phyloP scores from a whole-genome alignment of 257 asterid genomes.

The Gentiana straminea region DNA sequence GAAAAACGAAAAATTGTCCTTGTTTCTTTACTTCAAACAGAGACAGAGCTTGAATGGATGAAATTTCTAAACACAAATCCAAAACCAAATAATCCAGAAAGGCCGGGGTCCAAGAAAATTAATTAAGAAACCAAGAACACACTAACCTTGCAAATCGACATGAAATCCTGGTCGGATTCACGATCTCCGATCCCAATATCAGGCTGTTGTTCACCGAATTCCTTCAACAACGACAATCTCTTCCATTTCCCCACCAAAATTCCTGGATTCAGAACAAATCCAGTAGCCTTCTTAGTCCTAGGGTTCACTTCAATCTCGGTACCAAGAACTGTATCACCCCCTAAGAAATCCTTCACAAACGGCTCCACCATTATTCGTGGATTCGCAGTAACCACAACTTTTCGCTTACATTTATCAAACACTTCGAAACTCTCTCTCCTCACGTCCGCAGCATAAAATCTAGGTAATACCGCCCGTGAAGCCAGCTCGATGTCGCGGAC shows the following conservation, averaged over 20 bases:
- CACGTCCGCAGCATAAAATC: constrained; percentile 81
- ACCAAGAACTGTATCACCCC: constrained; percentile 88
- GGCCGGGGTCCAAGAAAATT: no score
- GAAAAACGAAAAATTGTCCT: no score
- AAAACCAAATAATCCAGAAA: background rate
- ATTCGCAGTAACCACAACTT: constrained; percentile 85
- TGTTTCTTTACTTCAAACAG: no score
- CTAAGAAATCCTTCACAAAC: constrained; percentile 80
- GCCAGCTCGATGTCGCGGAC: constrained; percentile 87
- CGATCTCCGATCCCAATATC: constrained; percentile 90
- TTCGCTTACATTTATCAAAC: constrained; percentile 67
- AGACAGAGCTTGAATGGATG: no score
- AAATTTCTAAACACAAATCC: background rate
- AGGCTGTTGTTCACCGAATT: constrained; percentile 77
- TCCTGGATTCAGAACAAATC: constrained; percentile 76
- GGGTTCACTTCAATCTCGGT: constrained; percentile 94
- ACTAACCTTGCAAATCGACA: constrained; percentile 90
- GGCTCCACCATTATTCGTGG: constrained; percentile 97
- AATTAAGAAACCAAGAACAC: background rate
- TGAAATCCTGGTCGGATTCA: constrained; percentile 85
- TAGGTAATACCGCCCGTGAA: constrained; percentile 74
- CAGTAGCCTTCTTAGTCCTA: constrained; percentile 82
- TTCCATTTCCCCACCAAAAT: constrained; percentile 92
- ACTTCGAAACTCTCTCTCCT: constrained; percentile 74
- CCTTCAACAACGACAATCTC: constrained; percentile 53